Evolutionary conservation across 192 early-diverging fungal genomes (phyloP).

Genomic region (Coemansia sp.): DNA sequence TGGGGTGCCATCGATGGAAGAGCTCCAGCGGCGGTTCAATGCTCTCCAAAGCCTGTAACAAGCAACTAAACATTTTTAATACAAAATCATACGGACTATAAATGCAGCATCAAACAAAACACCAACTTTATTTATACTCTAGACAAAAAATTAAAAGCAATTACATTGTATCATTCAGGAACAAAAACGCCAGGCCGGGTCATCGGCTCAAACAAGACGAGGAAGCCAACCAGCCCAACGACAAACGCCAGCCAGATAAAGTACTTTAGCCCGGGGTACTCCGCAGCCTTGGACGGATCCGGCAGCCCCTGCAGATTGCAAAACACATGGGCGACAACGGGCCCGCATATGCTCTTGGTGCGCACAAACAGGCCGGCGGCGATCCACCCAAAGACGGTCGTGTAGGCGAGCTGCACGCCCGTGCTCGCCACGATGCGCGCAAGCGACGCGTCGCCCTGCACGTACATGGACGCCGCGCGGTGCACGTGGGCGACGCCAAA

Average conservation of each 20-base stretch:
- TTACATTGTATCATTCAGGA: too few species aligned
- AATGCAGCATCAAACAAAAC: too few species aligned
- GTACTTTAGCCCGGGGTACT: slow-evolving; percentile 5
- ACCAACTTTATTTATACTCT: too few species aligned
- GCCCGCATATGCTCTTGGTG: slow-evolving; percentile 21
- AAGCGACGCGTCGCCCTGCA: not conserved
- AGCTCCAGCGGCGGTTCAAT: slow-evolving; percentile 71
- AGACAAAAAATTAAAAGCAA: too few species aligned
- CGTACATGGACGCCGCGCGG: slow-evolving; percentile 9
- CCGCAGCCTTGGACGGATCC: not conserved
- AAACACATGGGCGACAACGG: slow-evolving; percentile 25
- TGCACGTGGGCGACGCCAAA: slow-evolving; percentile 46
- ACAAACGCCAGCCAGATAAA: slow-evolving; percentile 30
- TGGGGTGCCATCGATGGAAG: slow-evolving; percentile 68
- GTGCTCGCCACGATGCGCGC: not conserved
- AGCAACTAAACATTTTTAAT: not conserved
- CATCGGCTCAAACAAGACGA: slow-evolving; percentile 44
- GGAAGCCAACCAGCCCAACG: slow-evolving; percentile 13
- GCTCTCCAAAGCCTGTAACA: slow-evolving; percentile 60
- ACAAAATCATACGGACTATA: too few species aligned
- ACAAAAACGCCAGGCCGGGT: slow-evolving; percentile 30
- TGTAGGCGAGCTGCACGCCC: slow-evolving; percentile 32
- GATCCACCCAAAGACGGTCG: slow-evolving; percentile 43
- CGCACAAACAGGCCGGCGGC: slow-evolving; percentile 25
- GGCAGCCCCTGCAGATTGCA: slow-evolving; percentile 43